These are phyloP conservation scores for Penicillium subrubescens DNA, from an alignment of 495 filamentous ascomycete species.

Conservation along the genomic window DNA sequence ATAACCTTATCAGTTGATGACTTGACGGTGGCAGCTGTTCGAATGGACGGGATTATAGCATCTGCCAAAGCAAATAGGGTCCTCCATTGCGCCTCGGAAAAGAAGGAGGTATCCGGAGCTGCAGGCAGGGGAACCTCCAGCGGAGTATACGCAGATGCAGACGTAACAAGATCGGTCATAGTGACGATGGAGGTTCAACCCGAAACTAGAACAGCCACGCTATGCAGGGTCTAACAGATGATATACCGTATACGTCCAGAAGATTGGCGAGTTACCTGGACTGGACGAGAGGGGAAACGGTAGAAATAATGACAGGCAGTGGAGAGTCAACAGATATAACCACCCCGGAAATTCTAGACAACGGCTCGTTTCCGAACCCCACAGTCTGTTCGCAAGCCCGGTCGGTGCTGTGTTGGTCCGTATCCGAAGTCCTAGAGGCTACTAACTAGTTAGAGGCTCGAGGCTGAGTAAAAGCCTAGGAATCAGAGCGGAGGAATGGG, in stretches of 20 bases:
- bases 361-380: background rate
- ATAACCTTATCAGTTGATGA: conserved; percentile 37
- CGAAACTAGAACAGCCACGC: background rate
- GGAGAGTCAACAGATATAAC: background rate
- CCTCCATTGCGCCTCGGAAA: conserved; percentile 56
- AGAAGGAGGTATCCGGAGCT: conserved; percentile 37
- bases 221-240: background rate
- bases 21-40: conserved; percentile 27
- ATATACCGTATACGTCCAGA: background rate
- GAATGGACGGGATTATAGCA: conserved; percentile 56
- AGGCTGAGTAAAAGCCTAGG: background rate
- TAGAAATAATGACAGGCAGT: background rate
- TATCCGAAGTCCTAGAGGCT: too few species aligned
- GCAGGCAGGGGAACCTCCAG: conserved; percentile 48
- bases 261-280: background rate
- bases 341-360: background rate
- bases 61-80: conserved; percentile 58
- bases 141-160: conserved; percentile 34
- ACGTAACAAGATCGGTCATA: conserved; percentile 31
- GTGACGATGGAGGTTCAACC: background rate
- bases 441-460: too few species aligned
- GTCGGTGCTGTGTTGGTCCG: background rate
- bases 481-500: background rate
- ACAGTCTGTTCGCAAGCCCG: background rate
- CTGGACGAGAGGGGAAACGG: too few species aligned